phyloP scores from a whole-genome alignment of 805 yeast species.

The Metschnikowia rubicola region DNA sequence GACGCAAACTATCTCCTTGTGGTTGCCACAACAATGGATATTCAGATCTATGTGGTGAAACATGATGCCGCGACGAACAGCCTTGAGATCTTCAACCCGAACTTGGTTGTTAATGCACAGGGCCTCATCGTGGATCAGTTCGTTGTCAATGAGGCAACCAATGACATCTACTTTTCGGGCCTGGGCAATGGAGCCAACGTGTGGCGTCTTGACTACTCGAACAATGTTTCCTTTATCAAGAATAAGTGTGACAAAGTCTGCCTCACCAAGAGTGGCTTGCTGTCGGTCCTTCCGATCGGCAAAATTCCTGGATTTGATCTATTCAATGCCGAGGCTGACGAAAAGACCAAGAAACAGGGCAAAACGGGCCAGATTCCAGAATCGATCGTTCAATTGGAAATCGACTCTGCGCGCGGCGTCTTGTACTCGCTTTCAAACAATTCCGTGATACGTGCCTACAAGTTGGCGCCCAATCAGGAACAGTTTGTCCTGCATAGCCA shows the following conservation, averaged over 20 bases:
- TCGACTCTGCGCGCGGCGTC: conserved; percentile 75
- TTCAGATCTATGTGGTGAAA: conserved; percentile 74
- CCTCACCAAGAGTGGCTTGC: conserved; percentile 60
- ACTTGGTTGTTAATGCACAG: conserved; percentile 72
- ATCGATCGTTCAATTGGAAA: conserved; percentile 55
- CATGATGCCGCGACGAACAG: conserved; percentile 41
- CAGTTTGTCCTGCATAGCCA: conserved; percentile 33
- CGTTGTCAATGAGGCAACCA: conserved; percentile 55
- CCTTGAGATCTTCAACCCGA: conserved; percentile 75
- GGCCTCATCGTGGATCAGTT: conserved; percentile 72
- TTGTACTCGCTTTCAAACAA: conserved; percentile 79
- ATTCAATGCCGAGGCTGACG: conserved; percentile 23
- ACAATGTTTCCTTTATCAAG: conserved; percentile 81
- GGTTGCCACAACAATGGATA: conserved; percentile 75
- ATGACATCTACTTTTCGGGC: conserved; percentile 84
- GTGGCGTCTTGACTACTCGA: conserved; percentile 85
- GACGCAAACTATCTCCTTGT: conserved; percentile 69
- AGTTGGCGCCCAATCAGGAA: conserved; percentile 45
- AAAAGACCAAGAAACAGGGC: background rate
- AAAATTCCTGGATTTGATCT: conserved; percentile 34
- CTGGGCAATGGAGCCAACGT: conserved; percentile 70
- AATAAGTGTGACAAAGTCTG: conserved; percentile 82
- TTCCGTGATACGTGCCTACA: conserved; percentile 78
- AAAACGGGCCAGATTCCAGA: conserved; percentile 41
- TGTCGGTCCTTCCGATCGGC: conserved; percentile 35